Evolutionary conservation across 768 basidiomycete genomes (phyloP).

Genomic region (Lentinus tigrinus): DNA sequence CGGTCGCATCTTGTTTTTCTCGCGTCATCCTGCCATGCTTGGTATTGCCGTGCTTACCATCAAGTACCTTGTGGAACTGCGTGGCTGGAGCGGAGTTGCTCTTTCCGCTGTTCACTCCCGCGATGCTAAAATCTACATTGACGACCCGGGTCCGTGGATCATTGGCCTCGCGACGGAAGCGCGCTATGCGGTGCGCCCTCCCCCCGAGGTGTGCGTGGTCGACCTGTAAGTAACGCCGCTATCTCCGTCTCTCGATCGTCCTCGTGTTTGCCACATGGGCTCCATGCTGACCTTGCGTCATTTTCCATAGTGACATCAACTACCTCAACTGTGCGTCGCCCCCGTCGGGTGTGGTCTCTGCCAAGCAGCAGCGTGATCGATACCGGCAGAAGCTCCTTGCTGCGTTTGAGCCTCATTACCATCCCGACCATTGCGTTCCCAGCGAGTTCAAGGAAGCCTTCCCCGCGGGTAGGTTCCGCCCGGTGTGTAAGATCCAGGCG

Average conservation of each 20-base stretch:
- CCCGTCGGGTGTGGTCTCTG: slow-evolving; percentile 70
- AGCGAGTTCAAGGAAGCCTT: slow-evolving; percentile 96
- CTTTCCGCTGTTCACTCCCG: slow-evolving; percentile 81
- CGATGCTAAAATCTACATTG: slow-evolving; percentile 90
- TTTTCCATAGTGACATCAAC: slow-evolving; percentile 28
- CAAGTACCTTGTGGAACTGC: slow-evolving; percentile 88
- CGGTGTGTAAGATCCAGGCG: slow-evolving; percentile 87
- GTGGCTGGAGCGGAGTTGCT: slow-evolving; percentile 91
- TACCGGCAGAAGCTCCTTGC: slow-evolving; percentile 71
- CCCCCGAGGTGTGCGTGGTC: slow-evolving; percentile 76
- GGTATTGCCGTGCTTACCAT: slow-evolving; percentile 89
- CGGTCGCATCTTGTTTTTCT: slow-evolving; percentile 84
- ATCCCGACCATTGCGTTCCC: slow-evolving; percentile 84
- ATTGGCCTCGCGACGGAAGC: slow-evolving; percentile 87
- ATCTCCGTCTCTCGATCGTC: not conserved
- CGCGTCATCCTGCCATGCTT: slow-evolving; percentile 88
- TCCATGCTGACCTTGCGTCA: not conserved
- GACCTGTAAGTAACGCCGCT: slow-evolving; percentile 55
- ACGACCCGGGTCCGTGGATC: slow-evolving; percentile 97
- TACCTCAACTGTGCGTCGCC: slow-evolving; percentile 76
- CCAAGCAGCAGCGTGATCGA: slow-evolving; percentile 77
- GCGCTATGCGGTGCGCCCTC: slow-evolving; percentile 70
- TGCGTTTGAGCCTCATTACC: slow-evolving; percentile 84
- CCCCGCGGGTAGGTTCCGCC: slow-evolving; percentile 88
- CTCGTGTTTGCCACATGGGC: not conserved